phyloP scores from a whole-genome alignment of 345 rosid genomes.

The Toxicodendron radicans region DNA sequence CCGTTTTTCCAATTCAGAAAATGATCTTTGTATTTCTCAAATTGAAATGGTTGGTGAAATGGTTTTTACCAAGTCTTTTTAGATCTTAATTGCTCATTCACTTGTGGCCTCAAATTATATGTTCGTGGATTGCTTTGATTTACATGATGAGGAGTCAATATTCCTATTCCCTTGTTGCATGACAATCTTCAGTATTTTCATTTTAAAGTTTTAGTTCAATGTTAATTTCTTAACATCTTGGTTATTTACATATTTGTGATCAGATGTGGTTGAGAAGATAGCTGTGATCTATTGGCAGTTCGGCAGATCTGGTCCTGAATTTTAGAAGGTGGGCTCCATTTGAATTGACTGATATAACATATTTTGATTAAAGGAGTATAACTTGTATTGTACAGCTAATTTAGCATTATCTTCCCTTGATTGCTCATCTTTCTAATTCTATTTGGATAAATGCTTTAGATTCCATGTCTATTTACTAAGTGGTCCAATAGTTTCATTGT shows the following conservation, averaged over 20 bases:
- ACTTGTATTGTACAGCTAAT: neutral
- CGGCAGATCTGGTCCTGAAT: conserved; percentile 1
- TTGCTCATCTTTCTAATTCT: neutral
- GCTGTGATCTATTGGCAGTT: neutral
- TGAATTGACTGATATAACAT: neutral
- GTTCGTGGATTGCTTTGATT: neutral
- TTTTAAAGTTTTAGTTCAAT: neutral
- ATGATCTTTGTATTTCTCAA: neutral
- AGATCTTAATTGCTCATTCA: neutral
- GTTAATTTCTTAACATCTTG: neutral
- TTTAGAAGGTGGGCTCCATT: neutral
- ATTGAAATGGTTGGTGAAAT: neutral
- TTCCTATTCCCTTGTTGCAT: neutral
- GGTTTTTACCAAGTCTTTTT: neutral
- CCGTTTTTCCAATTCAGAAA: neutral
- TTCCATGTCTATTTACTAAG: neutral
- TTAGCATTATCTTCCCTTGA: neutral
- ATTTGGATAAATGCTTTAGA: neutral
- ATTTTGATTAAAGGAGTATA: neutral
- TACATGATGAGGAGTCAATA: neutral
- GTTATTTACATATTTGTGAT: neutral
- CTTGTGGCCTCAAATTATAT: neutral
- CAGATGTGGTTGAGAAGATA: neutral
- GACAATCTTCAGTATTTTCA: neutral
- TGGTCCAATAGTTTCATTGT: neutral